Evolutionary conservation across 2,329 filamentous ascomycete genomes (phyloP).

Genomic region (Atkinsonella hypoxylon): DNA sequence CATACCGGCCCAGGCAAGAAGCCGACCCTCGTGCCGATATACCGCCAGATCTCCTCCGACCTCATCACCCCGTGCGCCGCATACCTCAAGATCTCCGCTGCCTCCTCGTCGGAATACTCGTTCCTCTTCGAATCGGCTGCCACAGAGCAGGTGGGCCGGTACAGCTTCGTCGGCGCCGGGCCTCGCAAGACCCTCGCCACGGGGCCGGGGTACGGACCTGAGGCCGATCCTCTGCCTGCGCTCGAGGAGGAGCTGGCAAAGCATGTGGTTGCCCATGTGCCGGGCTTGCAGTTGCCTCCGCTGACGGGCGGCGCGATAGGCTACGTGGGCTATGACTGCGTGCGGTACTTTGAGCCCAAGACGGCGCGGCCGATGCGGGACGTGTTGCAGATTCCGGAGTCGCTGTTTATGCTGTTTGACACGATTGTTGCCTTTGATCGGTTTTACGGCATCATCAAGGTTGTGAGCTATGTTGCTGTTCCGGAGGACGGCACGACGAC

Average conservation of each 20-base stretch:
- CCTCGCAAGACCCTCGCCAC: conserved; percentile 73
- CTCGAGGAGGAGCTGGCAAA: conserved; percentile 72
- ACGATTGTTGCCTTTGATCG: conserved; percentile 91
- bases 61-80: conserved; percentile 90
- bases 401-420: conserved; percentile 93
- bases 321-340: conserved; percentile 95
- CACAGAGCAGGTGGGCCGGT: conserved; percentile 84
- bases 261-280: conserved; percentile 70
- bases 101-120: conserved; percentile 58
- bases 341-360: conserved; percentile 95
- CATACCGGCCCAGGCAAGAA: conserved; percentile 15
- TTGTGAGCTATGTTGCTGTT: conserved; percentile 80
- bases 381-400: conserved; percentile 79
- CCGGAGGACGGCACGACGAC: conserved; percentile 33
- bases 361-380: conserved; percentile 85
- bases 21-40: conserved; percentile 69
- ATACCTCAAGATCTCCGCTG: conserved; percentile 79
- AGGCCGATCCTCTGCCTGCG: conserved; percentile 69
- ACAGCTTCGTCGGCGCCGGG: conserved; percentile 86
- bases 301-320: conserved; percentile 88
- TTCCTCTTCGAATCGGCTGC: conserved; percentile 95
- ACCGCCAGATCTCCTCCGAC: conserved; percentile 78
- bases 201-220: conserved; percentile 75
- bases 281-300: conserved; percentile 70
- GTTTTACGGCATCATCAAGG: conserved; percentile 84